Evolutionary conservation across 2,329 filamentous ascomycete species (phyloP).

Genomic region (Colletotrichum sidae): DNA sequence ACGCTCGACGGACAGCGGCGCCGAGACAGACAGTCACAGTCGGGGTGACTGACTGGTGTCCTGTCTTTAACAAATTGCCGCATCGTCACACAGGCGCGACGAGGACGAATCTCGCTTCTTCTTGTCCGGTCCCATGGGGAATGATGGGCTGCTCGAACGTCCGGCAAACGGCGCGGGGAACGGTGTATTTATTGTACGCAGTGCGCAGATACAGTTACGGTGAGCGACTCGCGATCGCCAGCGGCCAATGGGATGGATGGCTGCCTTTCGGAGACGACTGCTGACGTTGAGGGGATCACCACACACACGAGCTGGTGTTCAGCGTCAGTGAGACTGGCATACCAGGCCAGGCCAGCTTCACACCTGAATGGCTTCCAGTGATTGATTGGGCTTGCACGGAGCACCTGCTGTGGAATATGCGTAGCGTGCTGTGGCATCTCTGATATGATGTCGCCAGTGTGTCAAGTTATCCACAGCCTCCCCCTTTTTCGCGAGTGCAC

Average conservation of each 20-base stretch:
- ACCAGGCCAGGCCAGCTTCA: slow-evolving; percentile 5
- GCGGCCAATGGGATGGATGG: slow-evolving; percentile 25
- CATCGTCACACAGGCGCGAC: slow-evolving; percentile 14
- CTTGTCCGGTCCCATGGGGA: slow-evolving; percentile 1
- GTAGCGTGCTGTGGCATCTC: background rate
- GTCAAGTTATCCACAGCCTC: slow-evolving; percentile 32
- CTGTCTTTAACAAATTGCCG: slow-evolving; percentile 19
- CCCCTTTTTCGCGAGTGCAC: slow-evolving; percentile 25
- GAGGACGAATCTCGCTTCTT: slow-evolving; percentile 18
- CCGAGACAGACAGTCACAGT: background rate
- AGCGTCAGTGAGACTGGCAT: background rate
- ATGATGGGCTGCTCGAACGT: background rate
- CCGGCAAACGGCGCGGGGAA: background rate
- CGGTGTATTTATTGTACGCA: too few relatives aligned
- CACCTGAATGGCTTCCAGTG: background rate
- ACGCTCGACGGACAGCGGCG: background rate
- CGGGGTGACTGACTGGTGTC: background rate
- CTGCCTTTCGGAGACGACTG: slow-evolving; percentile 17
- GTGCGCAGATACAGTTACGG: too few relatives aligned
- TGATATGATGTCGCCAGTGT: slow-evolving; percentile 27
- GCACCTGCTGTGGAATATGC: too few relatives aligned
- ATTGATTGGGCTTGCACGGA: too few relatives aligned
- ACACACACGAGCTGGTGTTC: slow-evolving; percentile 1
- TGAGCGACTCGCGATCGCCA: slow-evolving; percentile 6
- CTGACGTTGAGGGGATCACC: slow-evolving; percentile 11